Evolutionary conservation across 805 yeast species (phyloP).

Genomic region (Aciculoconidium aculeatum): DNA sequence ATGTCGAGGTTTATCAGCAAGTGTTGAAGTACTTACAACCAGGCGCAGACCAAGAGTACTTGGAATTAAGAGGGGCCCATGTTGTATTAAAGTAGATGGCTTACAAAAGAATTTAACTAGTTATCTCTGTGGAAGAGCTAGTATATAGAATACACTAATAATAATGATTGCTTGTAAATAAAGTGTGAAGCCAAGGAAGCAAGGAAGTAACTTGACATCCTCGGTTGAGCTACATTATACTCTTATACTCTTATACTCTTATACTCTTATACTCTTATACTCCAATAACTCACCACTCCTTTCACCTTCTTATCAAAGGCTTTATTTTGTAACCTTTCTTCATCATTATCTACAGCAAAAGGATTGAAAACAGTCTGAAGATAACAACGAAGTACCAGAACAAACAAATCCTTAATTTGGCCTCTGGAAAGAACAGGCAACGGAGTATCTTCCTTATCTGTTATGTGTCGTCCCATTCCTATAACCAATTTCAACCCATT

Average conservation of each 20-base stretch:
- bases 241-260: too few species aligned
- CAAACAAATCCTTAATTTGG: conserved; percentile 21
- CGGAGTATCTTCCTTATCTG: conserved; percentile 9
- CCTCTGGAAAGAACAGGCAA: conserved; percentile 3
- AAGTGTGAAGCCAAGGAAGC: too few species aligned
- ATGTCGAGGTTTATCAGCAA: conserved; percentile 73
- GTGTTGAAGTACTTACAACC: conserved; percentile 75
- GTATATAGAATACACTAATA: too few species aligned
- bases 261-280: too few species aligned
- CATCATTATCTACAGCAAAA: conserved; percentile 31
- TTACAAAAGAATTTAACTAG: too few species aligned
- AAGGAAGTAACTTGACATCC: too few species aligned
- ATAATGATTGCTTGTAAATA: too few species aligned
- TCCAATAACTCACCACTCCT: conserved; percentile 23
- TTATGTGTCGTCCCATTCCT: conserved; percentile 34
- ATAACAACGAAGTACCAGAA: conserved; percentile 48
- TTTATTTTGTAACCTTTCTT: conserved; percentile 20
- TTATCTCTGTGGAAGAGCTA: too few species aligned
- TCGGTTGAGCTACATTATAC: too few species aligned
- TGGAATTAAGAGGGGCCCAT: conserved; percentile 82
- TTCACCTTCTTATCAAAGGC: conserved; percentile 26
- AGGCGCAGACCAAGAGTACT: conserved; percentile 89
- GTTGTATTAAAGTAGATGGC: conserved; percentile 63
- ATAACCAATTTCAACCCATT: conserved; percentile 63
- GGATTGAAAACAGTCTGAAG: conserved; percentile 58